Conservation (phyloP, 2,329 filamentous ascomycete species). For the Aspergillus sp. region DNA sequence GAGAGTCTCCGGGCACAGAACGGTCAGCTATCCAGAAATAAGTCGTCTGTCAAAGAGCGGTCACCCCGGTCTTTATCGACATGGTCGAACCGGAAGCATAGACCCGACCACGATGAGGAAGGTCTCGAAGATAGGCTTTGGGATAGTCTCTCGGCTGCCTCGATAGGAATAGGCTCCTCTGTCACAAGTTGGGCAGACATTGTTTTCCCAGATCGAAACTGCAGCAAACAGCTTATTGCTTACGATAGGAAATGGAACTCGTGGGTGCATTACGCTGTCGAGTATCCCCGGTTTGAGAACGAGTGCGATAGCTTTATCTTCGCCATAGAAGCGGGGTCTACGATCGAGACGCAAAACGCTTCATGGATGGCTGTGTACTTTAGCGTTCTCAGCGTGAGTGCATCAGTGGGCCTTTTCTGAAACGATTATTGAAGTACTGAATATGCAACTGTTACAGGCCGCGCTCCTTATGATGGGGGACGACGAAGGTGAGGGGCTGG, state of each 20-base stretch:
- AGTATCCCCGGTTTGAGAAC: slow-evolving; percentile 6
- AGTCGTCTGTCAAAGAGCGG: background rate
- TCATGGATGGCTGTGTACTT: slow-evolving; percentile 6
- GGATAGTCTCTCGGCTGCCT: slow-evolving; percentile 1
- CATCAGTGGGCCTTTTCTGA: background rate
- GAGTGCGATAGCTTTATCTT: background rate
- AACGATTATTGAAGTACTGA: background rate
- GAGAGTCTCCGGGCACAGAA: background rate
- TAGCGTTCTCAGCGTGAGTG: background rate
- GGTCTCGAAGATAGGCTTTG: slow-evolving; percentile 3
- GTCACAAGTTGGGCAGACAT: background rate
- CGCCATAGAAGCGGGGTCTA: background rate
- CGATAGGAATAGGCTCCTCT: background rate
- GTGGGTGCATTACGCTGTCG: slow-evolving; percentile 1
- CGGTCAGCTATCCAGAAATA: background rate
- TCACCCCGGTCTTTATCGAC: background rate
- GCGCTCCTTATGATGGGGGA: slow-evolving; percentile 7
- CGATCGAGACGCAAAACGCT: background rate
- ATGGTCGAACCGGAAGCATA: background rate
- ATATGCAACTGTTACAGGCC: background rate
- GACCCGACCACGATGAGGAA: background rate
- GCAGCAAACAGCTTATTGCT: background rate
- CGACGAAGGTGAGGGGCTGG: background rate
- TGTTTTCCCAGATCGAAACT: background rate
- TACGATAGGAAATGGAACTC: slow-evolving; percentile 3